These are phyloP conservation scores for Penicillium verhagenii DNA, from an alignment of 495 filamentous ascomycete species.

Conservation along the genomic window DNA sequence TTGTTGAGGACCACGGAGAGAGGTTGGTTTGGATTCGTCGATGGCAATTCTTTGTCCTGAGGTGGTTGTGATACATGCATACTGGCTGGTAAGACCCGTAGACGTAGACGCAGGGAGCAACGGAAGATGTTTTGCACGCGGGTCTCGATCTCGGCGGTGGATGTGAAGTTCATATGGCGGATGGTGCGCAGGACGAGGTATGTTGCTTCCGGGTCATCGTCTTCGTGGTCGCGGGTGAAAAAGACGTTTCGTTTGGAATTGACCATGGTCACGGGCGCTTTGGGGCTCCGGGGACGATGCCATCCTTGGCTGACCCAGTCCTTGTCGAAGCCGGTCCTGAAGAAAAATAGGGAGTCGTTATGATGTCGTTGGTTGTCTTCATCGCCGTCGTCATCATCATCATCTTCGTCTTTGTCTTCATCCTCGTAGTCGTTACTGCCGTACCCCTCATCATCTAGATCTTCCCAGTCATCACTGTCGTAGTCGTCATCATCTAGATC, in stretches of 20 bases:
- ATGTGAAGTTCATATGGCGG: conserved; percentile 54
- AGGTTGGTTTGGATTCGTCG: conserved; percentile 1
- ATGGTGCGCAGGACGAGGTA: conserved; percentile 63
- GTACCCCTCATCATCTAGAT: conserved; percentile 2
- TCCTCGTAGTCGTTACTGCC: conserved; percentile 28
- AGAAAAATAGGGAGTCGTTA: conserved; percentile 26
- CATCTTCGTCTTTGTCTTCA: conserved; percentile 37
- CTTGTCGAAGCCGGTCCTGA: conserved; percentile 36
- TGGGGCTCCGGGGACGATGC: conserved; percentile 47
- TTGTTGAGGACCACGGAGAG: not conserved
- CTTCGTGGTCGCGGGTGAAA: conserved; percentile 40
- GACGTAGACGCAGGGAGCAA: conserved; percentile 61
- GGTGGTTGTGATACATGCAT: conserved; percentile 14
- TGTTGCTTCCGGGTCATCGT: conserved; percentile 32
- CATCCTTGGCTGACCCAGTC: conserved; percentile 62
- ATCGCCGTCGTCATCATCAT: conserved; percentile 25
- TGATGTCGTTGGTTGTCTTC: not conserved
- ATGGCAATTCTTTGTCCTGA: conserved; percentile 2
- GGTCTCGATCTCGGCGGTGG: conserved; percentile 65
- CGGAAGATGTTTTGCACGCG: conserved; percentile 51
- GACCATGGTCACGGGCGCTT: conserved; percentile 50
- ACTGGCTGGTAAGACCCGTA: conserved; percentile 31
- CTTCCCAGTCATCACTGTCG: conserved; percentile 22
- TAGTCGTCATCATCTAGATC: conserved; percentile 6
- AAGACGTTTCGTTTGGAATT: conserved; percentile 69